A percentile compares a stretch with the other conserved stretches of the same genome.
Conservation (phyloP, 169 alveolate genomes). For the Perkinsus olseni region DNA sequence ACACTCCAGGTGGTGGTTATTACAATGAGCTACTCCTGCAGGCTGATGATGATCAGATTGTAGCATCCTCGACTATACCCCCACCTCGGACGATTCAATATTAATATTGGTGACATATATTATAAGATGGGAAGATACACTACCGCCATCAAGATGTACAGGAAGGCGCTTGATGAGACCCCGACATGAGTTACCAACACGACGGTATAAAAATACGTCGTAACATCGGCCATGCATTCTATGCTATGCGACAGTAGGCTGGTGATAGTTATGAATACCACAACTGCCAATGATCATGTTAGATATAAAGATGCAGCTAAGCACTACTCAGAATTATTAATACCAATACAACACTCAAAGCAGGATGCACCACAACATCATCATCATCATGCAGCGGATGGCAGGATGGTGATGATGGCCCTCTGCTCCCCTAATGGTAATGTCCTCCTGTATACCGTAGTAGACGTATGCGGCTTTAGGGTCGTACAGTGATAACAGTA, state of each 20-base stretch:
- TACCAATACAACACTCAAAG: not conserved
- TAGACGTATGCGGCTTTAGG: too few species aligned
- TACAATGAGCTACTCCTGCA: too few species aligned
- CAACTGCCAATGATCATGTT: not conserved
- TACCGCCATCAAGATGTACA: not conserved
- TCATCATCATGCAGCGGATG: not conserved
- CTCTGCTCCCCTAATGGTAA: not conserved
- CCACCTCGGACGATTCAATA: not conserved
- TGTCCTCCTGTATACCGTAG: too few species aligned
- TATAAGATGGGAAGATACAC: not conserved
- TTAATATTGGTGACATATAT: not conserved
- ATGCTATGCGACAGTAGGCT: constrained; percentile 30
- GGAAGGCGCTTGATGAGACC: not conserved
- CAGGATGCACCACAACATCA: not conserved
- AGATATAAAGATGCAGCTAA: not conserved
- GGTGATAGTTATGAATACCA: constrained; percentile 28
- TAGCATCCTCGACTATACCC: not conserved
- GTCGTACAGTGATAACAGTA: too few species aligned
- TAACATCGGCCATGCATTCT: constrained; percentile 31
- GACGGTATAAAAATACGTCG: constrained; percentile 27
- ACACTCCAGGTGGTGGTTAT: too few species aligned
- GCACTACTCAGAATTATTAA: not conserved
- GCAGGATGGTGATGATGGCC: not conserved
- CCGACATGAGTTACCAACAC: constrained; percentile 11
- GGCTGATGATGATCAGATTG: too few species aligned